phyloP scores from a whole-genome alignment of 2,329 filamentous ascomycete genomes.

The Fusarium sp. region DNA sequence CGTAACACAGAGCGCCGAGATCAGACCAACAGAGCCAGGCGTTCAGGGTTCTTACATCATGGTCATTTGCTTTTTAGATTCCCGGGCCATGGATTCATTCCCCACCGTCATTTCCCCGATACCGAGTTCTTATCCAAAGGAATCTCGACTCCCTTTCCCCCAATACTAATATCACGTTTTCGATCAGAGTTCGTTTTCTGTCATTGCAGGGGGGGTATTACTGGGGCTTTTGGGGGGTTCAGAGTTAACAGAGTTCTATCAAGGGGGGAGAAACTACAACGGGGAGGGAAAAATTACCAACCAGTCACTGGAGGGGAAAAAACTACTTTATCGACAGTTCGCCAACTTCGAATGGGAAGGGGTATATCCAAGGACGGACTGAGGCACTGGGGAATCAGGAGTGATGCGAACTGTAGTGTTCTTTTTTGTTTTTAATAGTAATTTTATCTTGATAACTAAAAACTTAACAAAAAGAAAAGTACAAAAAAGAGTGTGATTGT shows the following conservation, averaged over 20 bases:
- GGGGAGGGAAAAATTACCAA: neutral
- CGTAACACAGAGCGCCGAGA: constrained; percentile 4
- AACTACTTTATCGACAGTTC: neutral
- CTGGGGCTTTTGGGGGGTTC: neutral
- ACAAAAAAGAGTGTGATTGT: neutral
- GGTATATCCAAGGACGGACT: neutral
- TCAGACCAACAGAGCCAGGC: neutral
- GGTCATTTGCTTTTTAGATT: constrained; percentile 23
- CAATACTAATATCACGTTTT: constrained; percentile 1
- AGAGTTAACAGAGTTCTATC: neutral
- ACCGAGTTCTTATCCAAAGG: constrained; percentile 19
- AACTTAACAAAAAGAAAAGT: neutral
- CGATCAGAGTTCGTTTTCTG: neutral
- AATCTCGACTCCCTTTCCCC: neutral
- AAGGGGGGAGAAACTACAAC: neutral
- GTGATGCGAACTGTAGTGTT: neutral
- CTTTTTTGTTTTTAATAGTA: neutral
- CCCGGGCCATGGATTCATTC: constrained; percentile 8
- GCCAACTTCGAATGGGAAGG: neutral
- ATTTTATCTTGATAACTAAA: neutral
- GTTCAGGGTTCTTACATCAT: constrained; percentile 14
- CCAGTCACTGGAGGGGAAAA: neutral
- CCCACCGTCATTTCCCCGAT: neutral
- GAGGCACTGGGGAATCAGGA: neutral
- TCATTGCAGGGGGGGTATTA: neutral